A percentile compares a stretch with the other conserved stretches of the same genome.
Evolutionary conservation across 345 rosid genomes (phyloP).

Genomic region (Murraya koenigii): DNA sequence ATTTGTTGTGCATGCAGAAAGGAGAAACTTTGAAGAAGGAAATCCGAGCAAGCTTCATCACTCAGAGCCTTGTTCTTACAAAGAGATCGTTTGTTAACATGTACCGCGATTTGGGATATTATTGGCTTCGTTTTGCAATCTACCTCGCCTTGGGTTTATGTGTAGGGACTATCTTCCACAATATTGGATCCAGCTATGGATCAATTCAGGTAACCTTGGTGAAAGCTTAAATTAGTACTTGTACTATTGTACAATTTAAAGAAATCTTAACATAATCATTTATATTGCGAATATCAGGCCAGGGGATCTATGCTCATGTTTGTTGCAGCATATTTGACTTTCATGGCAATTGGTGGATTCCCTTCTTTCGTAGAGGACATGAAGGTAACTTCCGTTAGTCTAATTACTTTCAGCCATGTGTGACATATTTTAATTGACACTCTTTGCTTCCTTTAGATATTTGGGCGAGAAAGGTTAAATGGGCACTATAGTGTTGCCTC

Average conservation of each 20-base stretch:
- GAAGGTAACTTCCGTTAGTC: slow-evolving; percentile 20
- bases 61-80: slow-evolving; percentile 35
- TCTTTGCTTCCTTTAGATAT: slow-evolving; percentile 22
- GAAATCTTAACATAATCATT: background rate
- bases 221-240: too few species aligned
- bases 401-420: background rate
- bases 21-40: slow-evolving; percentile 24
- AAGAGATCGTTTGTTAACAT: slow-evolving; percentile 55
- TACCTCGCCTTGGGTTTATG: slow-evolving; percentile 48
- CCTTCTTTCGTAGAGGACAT: slow-evolving; percentile 55
- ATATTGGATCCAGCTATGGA: slow-evolving; percentile 39
- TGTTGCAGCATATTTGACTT: slow-evolving; percentile 43
- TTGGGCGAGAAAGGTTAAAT: slow-evolving; percentile 49
- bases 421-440: too few species aligned
- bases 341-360: slow-evolving; percentile 57
- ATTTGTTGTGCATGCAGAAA: slow-evolving; percentile 10
- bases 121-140: slow-evolving; percentile 59
- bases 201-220: slow-evolving; percentile 49
- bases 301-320: slow-evolving; percentile 51
- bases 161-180: slow-evolving; percentile 40
- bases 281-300: slow-evolving; percentile 27
- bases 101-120: slow-evolving; percentile 63
- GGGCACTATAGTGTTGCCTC: slow-evolving; percentile 54
- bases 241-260: too few species aligned
- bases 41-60: slow-evolving; percentile 41